phyloP scores from a whole-genome alignment of 805 yeast species.

The Kodamaea fukazawae region DNA sequence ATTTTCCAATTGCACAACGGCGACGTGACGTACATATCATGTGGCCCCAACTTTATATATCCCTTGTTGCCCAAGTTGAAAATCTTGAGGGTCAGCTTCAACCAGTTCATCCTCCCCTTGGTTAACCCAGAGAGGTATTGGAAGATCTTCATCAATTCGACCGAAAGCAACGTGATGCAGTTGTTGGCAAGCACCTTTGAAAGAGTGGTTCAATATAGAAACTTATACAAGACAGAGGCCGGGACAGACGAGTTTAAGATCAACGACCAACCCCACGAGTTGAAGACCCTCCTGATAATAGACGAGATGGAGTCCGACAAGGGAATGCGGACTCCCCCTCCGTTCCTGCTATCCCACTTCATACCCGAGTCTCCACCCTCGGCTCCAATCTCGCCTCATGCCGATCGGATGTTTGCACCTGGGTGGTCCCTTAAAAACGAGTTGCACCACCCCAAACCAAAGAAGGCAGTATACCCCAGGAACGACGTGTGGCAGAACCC shows the following conservation, averaged over 20 bases:
- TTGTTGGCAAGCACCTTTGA: conserved; percentile 38
- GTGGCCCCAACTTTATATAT: conserved; percentile 66
- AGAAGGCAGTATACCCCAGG: conserved; percentile 17
- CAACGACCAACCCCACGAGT: conserved; percentile 14
- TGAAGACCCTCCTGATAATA: conserved; percentile 11
- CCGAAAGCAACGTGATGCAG: conserved; percentile 23
- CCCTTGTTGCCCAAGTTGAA: conserved; percentile 68
- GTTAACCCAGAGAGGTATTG: conserved; percentile 77
- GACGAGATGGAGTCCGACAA: conserved; percentile 11
- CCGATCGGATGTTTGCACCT: conserved; percentile 8
- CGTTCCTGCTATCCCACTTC: conserved; percentile 19
- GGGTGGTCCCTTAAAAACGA: conserved; percentile 13
- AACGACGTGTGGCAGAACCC: neutral
- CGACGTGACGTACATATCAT: conserved; percentile 57
- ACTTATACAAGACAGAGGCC: conserved; percentile 22
- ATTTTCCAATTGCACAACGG: conserved; percentile 58
- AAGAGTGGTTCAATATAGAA: conserved; percentile 41
- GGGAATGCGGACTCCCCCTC: conserved; percentile 1
- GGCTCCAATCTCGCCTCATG: conserved; percentile 39
- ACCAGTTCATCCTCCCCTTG: conserved; percentile 59
- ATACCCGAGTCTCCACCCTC: conserved; percentile 46
- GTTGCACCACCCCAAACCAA: conserved; percentile 27
- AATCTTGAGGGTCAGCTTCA: conserved; percentile 47
- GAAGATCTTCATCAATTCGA: conserved; percentile 46
- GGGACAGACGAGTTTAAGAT: conserved; percentile 4